Base-by-base conservation (phyloP, 78 protist species). In the Creolimax fragrantissima region DNA sequence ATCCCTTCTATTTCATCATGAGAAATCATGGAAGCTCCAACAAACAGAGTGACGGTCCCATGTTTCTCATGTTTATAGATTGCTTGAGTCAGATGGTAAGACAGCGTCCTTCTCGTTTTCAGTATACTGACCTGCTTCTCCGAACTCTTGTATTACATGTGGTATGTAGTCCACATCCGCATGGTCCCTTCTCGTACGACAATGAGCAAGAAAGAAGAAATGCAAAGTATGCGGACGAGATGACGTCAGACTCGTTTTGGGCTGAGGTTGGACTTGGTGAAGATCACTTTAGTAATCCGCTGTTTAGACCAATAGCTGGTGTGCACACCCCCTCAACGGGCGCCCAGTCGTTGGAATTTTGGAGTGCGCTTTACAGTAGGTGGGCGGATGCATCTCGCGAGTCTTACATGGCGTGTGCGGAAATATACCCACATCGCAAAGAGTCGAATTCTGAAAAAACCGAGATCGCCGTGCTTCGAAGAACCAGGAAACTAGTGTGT, bases 21-120 rank as follows among this genome's bases (percentile, higher is more conserved):
- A 89, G 3, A 3, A 4, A 24, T 58, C 74, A 58, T 24, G 74
- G 74, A 17, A 58, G 39, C 11, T 24, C 74, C 74, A 58, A 24
- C n/a, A 67, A 44, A 35, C 11, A 74, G 5, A 90, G 97, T 44
- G 44, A 92, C 35, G 81, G 97, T 24, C 99, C 99, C 32, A 93
- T 97, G 24, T 98, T 98, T 92, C 90, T 95, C 5, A 99, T 98
- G 93, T 98, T 95, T 42, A 81, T 98, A 17, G 99, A 98, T 84
- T 95, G 97, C 81, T 95, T 95, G 4, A 93, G 84, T 84, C 99
- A 97, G 88, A 66, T 95, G 11, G 32, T 39, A 81, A 7, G 6
- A 5, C 98, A 96, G 42, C 93, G 90, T 44, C 97, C 97, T 35
- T n/a, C 66, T 2, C 93, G 92, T 4, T 98, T 97, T 88, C 98